These are phyloP conservation scores for Epichloe sylvatica DNA, from an alignment of 2,329 filamentous ascomycete species.

Conservation along the genomic window DNA sequence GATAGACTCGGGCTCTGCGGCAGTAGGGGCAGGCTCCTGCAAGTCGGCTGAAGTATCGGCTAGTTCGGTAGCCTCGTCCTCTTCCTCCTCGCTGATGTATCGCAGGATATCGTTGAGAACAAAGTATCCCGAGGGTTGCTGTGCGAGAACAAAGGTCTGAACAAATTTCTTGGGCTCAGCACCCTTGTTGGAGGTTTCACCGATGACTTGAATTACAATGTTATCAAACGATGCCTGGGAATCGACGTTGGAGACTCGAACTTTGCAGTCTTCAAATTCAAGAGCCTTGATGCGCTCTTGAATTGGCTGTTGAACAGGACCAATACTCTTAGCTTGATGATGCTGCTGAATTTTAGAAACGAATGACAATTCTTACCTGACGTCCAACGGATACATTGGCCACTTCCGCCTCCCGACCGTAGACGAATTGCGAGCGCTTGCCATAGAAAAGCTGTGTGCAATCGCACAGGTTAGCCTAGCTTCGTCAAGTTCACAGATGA, in stretches of 20 bases:
- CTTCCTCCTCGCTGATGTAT: constrained; percentile 73
- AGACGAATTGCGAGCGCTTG: constrained; percentile 90
- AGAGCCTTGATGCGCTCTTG: constrained; percentile 87
- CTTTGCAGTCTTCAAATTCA: constrained; percentile 95
- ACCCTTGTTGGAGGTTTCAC: constrained; percentile 90
- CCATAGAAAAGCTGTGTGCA: constrained; percentile 68
- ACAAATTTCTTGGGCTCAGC: constrained; percentile 89
- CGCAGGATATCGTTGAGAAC: constrained; percentile 97
- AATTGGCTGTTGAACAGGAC: constrained; percentile 52
- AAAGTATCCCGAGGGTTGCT: constrained; percentile 94
- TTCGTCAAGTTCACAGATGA: neutral
- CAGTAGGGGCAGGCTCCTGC: constrained; percentile 16
- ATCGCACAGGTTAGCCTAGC: neutral
- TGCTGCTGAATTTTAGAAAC: neutral
- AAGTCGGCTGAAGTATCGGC: constrained; percentile 18
- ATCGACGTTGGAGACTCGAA: constrained; percentile 94
- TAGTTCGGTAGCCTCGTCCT: constrained; percentile 43
- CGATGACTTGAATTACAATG: constrained; percentile 96
- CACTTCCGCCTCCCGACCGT: constrained; percentile 79
- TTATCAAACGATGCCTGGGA: constrained; percentile 84
- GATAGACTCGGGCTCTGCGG: constrained; percentile 16
- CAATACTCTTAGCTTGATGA: constrained; percentile 6
- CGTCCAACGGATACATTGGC: constrained; percentile 77
- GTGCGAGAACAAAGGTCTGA: constrained; percentile 92
- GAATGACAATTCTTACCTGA: constrained; percentile 39